phyloP scores from a whole-genome alignment of 192 early-diverging fungal genomes.

The Phycomyces nitens region DNA sequence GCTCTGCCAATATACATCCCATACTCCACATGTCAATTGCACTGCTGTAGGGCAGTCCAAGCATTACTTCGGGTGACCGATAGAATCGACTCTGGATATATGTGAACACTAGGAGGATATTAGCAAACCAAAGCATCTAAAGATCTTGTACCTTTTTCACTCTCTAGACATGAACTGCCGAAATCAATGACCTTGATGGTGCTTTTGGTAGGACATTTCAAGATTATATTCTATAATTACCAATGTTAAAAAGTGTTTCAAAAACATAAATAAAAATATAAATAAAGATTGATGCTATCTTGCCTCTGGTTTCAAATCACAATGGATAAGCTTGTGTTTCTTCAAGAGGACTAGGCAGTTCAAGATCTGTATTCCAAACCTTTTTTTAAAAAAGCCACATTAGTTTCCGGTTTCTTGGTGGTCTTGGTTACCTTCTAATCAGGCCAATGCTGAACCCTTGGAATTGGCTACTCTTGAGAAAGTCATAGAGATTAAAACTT shows the following conservation, averaged over 20 bases:
- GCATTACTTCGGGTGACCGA: slow-evolving; percentile 91
- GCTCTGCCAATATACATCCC: slow-evolving; percentile 89
- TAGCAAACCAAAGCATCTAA: neutral
- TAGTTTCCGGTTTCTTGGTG: neutral
- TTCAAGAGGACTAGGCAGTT: slow-evolving; percentile 73
- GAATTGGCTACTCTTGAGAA: slow-evolving; percentile 89
- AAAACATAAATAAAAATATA: slow-evolving; percentile 16
- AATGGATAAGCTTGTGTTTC: slow-evolving; percentile 79
- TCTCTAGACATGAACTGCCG: slow-evolving; percentile 87
- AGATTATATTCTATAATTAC: slow-evolving; percentile 65
- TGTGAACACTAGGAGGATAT: slow-evolving; percentile 65
- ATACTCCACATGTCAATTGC: slow-evolving; percentile 95
- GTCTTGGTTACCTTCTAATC: slow-evolving; percentile 44
- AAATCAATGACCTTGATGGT: slow-evolving; percentile 97
- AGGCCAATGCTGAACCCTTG: slow-evolving; percentile 77
- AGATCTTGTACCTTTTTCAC: slow-evolving; percentile 60
- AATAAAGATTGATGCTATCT: slow-evolving; percentile 40
- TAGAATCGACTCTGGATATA: slow-evolving; percentile 97
- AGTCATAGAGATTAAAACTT: slow-evolving; percentile 91
- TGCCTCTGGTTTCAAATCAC: slow-evolving; percentile 92
- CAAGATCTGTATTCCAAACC: slow-evolving; percentile 77
- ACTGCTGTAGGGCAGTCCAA: slow-evolving; percentile 80
- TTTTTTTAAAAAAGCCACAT: slow-evolving; percentile 14
- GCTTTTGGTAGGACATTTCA: slow-evolving; percentile 63
- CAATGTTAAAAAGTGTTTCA: neutral